Evolutionary conservation across 179 eudicot genomes (phyloP).

Genomic region (Actinidia polygama): DNA sequence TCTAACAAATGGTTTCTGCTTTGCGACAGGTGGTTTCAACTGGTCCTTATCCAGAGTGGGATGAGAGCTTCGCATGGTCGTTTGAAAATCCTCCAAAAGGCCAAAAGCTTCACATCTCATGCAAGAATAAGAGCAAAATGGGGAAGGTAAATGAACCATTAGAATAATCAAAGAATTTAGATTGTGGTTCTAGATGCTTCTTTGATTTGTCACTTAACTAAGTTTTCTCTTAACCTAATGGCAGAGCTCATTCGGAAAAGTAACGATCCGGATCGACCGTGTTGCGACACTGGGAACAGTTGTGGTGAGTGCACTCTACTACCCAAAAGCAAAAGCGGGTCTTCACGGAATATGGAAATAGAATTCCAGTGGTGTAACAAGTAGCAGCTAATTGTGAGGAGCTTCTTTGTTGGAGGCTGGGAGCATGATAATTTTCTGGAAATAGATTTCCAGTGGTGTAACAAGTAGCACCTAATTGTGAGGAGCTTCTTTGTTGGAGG

Average conservation of each 20-base stretch:
- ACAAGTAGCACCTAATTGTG: constrained; percentile 36
- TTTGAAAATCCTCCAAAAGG: constrained; percentile 99
- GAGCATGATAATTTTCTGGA: too few species aligned
- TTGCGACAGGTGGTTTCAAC: constrained; percentile 79
- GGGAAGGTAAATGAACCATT: constrained; percentile 71
- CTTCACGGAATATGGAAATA: constrained; percentile 86
- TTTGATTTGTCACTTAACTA: constrained; percentile 2
- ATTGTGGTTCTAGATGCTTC: background rate
- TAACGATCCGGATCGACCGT: constrained; percentile 96
- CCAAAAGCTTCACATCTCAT: constrained; percentile 94
- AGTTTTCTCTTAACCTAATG: constrained; percentile 23
- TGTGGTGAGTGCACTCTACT: constrained; percentile 89
- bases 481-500: background rate
- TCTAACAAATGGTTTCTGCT: constrained; percentile 15
- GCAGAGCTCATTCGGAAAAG: constrained; percentile 97
- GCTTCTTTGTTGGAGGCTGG: too few species aligned
- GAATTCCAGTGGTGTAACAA: constrained; percentile 97
- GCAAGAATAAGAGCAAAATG: constrained; percentile 99
- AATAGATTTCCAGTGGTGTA: constrained; percentile 97
- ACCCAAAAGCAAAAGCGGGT: constrained; percentile 97
- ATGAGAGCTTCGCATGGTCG: constrained; percentile 93
- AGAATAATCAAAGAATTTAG: background rate
- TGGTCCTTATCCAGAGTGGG: constrained; percentile 97
- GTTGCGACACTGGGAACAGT: constrained; percentile 97
- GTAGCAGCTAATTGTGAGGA: constrained; percentile 11